Conservation (phyloP, 805 yeast species). For the Blastobotrys attinorum region DNA sequence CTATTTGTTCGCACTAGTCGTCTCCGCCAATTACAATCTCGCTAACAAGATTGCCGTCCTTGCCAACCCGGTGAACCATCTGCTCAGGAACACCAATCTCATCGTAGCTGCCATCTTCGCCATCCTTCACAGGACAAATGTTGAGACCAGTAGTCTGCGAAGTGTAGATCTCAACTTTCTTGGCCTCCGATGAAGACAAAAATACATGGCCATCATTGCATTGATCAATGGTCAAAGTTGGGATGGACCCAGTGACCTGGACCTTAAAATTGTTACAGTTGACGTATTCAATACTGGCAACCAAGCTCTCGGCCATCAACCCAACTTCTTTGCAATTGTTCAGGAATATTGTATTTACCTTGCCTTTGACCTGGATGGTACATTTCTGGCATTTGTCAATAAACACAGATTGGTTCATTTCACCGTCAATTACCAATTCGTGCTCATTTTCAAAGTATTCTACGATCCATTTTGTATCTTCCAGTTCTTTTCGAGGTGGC, state of each 20-base stretch:
- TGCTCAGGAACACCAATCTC: conserved; percentile 92
- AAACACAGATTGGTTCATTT: conserved; percentile 80
- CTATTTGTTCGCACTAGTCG: conserved; percentile 79
- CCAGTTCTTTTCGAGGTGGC: conserved; percentile 58
- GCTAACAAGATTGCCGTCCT: conserved; percentile 50
- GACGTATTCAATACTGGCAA: conserved; percentile 82
- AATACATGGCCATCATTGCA: conserved; percentile 80
- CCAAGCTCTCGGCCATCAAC: conserved; percentile 72
- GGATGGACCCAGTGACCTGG: conserved; percentile 76
- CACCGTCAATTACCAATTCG: conserved; percentile 67
- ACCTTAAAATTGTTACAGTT: conserved; percentile 74
- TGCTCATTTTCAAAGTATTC: conserved; percentile 64
- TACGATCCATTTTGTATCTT: conserved; percentile 83
- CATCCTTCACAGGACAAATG: conserved; percentile 67
- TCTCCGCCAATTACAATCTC: too few species aligned
- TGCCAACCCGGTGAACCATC: conserved; percentile 59
- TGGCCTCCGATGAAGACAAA: conserved; percentile 54
- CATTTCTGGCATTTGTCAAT: conserved; percentile 71
- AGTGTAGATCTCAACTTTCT: conserved; percentile 71
- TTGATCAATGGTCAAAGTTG: conserved; percentile 81
- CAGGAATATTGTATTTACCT: conserved; percentile 80
- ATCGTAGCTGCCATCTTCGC: conserved; percentile 49
- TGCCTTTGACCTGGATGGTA: conserved; percentile 80
- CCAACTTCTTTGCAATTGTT: conserved; percentile 67
- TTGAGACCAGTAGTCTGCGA: conserved; percentile 81